Evolutionary conservation across 352 stramenopile genomes (phyloP), one percentile per base, ranked within the genome.

Genomic region (Pythium rhizo-oryzae): DNA sequence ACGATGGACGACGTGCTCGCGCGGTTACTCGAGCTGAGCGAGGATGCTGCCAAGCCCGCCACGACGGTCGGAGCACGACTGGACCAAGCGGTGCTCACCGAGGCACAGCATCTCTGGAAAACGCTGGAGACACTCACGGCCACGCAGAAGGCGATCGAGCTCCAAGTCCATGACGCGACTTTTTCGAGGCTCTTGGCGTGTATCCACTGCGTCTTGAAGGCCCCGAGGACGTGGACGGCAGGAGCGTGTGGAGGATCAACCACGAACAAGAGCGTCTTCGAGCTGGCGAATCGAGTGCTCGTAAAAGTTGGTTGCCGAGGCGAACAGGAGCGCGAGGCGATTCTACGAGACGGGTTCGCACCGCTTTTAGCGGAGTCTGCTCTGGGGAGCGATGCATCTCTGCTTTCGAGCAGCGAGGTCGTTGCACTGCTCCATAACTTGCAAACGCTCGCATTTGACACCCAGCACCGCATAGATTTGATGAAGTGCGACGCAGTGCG

Each of bases 51-150:
- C 4, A 59, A 7, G 12, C 39, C 13, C 8, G 55, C 24, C 19
- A 3, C 30, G 16, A 16, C 12, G 4, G 41, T 1, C 15, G 15
- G 18, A 8, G 41, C 41, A 51, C 55, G 37, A 8, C 58, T 8
- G 18, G 46, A 51, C 23, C 59, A 18, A 60, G 60, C 16, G 71
- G 76, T 24, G 59, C 72, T 9, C 37, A 44, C 60, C 0, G 81
- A 91, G 57, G 79, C 74, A 3, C 75, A 77, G n/a, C 76, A 78
- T 57, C 67, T 90, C 3, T 91, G 83, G 83, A 74, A 74, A 12
- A 76, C 80, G 15, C 66, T 91, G 11, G 80, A 89, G 30, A 76
- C 81, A 39, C 65, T 86, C 28, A 11, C 89, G 23, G 62, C 70
- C 9, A 84, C 81, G 0, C 37, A 76, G 33, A 75, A 70, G 13